A percentile compares a stretch with the other conserved stretches of the same genome.
Conservation (phyloP, 257 asterid genomes). For the Solanum ossicruentum region DNA sequence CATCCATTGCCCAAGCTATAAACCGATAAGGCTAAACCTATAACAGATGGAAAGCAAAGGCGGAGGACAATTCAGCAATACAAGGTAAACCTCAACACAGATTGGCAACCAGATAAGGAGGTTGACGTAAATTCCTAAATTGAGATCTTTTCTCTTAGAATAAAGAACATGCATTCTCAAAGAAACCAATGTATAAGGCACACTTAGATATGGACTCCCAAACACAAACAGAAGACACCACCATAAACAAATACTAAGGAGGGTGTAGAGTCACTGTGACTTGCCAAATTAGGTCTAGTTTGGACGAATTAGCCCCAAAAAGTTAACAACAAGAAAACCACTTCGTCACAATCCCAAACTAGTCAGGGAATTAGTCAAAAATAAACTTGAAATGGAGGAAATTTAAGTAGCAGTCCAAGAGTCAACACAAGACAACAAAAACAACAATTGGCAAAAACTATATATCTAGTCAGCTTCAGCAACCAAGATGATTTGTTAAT, state of each 20-base stretch:
- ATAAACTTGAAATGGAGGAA: not conserved
- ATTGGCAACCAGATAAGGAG: not conserved
- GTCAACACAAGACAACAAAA: not conserved
- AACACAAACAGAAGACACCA: not conserved
- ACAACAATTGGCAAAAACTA: not conserved
- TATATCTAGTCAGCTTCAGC: not conserved
- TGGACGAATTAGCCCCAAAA: not conserved
- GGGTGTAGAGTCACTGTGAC: not conserved
- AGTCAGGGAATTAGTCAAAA: not conserved
- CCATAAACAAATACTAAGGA: not conserved
- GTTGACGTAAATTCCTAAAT: not conserved
- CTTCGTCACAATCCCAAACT: not conserved
- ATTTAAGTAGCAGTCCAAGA: not conserved
- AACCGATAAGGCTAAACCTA: not conserved
- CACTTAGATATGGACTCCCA: not conserved
- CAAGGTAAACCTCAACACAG: not conserved
- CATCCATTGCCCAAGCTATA: slow-evolving; percentile 3
- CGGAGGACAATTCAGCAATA: not conserved
- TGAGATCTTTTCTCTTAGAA: not conserved
- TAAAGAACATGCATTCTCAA: not conserved
- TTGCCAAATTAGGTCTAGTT: not conserved
- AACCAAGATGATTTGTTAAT: not conserved
- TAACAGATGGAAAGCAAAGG: not conserved
- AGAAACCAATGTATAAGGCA: not conserved
- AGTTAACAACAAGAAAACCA: not conserved